Conservation (phyloP, 352 stramenopile species). For the Pythium utonaiense region DNA sequence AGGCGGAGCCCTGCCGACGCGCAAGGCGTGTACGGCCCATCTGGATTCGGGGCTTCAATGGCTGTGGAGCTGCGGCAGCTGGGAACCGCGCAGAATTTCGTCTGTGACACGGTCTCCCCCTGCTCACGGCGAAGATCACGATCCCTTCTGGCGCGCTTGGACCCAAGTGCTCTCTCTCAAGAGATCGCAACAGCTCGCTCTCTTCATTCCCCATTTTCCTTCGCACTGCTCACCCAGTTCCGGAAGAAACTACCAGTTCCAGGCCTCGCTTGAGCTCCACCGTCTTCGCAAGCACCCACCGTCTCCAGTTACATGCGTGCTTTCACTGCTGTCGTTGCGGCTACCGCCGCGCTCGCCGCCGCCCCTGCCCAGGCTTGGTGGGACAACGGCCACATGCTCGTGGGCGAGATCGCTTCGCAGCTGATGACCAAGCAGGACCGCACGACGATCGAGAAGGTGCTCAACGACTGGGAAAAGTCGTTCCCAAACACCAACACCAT, state of each 20-base stretch:
- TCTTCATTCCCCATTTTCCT: slow-evolving; percentile 14
- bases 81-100: background rate
- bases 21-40: background rate
- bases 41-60: background rate
- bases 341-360: slow-evolving; percentile 2
- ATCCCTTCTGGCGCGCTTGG: background rate
- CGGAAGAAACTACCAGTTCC: background rate
- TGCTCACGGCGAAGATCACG: background rate
- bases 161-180: too few relatives aligned
- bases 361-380: slow-evolving; percentile 20
- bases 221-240: background rate
- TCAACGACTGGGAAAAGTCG: slow-evolving; percentile 17
- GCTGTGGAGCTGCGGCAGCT: background rate
- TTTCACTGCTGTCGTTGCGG: slow-evolving; percentile 7
- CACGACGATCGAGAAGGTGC: slow-evolving; percentile 17
- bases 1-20: background rate
- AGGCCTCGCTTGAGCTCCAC: background rate
- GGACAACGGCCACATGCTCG: slow-evolving; percentile 30
- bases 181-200: too few relatives aligned
- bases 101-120: background rate
- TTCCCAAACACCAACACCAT: slow-evolving; percentile 27
- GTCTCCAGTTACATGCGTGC: slow-evolving; percentile 4
- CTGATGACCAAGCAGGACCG: slow-evolving; percentile 16
- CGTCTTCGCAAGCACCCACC: background rate
- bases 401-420: slow-evolving; percentile 24